Evolutionary conservation across 163 green algal species (phyloP).

Genomic region (Scenedesmus sp.): DNA sequence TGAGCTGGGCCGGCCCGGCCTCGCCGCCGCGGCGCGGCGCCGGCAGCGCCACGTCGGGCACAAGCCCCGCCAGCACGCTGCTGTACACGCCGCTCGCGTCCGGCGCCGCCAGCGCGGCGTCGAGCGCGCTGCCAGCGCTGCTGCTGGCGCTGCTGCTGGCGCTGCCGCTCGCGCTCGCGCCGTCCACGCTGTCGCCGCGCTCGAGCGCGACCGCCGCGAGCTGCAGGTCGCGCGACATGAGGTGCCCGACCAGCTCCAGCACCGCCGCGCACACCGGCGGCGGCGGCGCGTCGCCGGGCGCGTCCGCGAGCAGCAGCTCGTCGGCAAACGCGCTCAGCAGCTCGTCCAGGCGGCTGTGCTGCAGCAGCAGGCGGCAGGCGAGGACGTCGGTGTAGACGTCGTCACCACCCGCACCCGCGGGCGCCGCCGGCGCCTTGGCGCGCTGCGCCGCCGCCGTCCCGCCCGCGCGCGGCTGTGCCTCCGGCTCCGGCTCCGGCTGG

Average conservation of each 20-base stretch:
- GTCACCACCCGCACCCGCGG: neutral
- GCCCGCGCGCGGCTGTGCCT: neutral
- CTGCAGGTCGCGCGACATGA: constrained; percentile 34
- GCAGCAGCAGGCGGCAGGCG: constrained; percentile 40
- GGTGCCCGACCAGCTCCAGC: neutral
- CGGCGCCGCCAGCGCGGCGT: neutral
- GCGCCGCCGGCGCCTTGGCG: neutral
- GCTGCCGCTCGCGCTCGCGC: constrained; percentile 6
- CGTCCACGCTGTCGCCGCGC: constrained; percentile 28
- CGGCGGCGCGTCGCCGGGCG: neutral
- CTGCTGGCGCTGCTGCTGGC: constrained; percentile 7
- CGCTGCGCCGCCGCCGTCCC: neutral
- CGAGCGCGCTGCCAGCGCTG: constrained; percentile 25
- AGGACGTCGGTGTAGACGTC: constrained; percentile 41
- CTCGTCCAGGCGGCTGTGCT: constrained; percentile 31
- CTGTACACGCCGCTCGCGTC: constrained; percentile 19
- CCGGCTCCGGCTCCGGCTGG: neutral
- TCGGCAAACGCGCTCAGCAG: constrained; percentile 23
- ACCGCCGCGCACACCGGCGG: neutral
- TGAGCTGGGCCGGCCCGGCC: neutral
- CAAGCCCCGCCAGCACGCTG: constrained; percentile 1
- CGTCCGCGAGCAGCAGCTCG: neutral
- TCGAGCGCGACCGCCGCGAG: neutral
- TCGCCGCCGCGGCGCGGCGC: neutral
- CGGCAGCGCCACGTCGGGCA: constrained; percentile 2